Evolutionary conservation across 2,329 filamentous ascomycete genomes (phyloP).

Genomic region (Aspergillus luchuensis): DNA sequence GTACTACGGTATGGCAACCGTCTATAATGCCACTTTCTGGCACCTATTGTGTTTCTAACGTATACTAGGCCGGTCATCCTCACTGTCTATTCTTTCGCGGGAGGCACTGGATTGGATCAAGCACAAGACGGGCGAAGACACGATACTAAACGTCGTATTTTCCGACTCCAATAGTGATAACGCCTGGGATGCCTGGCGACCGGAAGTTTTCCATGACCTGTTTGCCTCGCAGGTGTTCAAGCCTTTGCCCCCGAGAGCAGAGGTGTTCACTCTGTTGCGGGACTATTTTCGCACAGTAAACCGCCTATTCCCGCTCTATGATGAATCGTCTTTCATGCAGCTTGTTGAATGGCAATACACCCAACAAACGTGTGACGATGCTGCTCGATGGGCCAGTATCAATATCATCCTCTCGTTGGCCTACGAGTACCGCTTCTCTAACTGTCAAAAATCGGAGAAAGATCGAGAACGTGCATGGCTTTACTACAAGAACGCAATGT

Average conservation of each 20-base stretch:
- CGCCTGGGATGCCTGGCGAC: conserved; percentile 92
- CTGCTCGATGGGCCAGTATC: conserved; percentile 94
- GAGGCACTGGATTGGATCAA: conserved; percentile 98
- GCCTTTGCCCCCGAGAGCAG: conserved; percentile 76
- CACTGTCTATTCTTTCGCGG: conserved; percentile 93
- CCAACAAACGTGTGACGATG: conserved; percentile 83
- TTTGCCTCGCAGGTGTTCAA: conserved; percentile 82
- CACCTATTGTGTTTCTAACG: background rate
- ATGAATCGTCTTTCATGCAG: conserved; percentile 95
- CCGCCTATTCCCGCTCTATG: conserved; percentile 93
- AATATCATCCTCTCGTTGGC: conserved; percentile 88
- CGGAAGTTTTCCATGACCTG: conserved; percentile 89
- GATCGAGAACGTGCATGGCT: conserved; percentile 91
- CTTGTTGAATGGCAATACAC: conserved; percentile 92
- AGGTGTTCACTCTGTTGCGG: conserved; percentile 79
- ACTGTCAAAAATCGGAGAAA: conserved; percentile 80
- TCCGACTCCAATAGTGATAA: conserved; percentile 79
- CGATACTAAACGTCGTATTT: conserved; percentile 84
- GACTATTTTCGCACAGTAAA: conserved; percentile 98
- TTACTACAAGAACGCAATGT: conserved; percentile 93
- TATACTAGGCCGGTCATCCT: conserved; percentile 76
- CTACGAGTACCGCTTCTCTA: conserved; percentile 86
- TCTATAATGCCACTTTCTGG: background rate
- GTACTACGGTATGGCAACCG: conserved; percentile 61
- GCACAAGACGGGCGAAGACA: conserved; percentile 86